Evolutionary conservation across 2,329 filamentous ascomycete genomes (phyloP), one percentile per base, ranked within the genome.

Genomic region (Immersiporthe knoxdaviesiana): DNA sequence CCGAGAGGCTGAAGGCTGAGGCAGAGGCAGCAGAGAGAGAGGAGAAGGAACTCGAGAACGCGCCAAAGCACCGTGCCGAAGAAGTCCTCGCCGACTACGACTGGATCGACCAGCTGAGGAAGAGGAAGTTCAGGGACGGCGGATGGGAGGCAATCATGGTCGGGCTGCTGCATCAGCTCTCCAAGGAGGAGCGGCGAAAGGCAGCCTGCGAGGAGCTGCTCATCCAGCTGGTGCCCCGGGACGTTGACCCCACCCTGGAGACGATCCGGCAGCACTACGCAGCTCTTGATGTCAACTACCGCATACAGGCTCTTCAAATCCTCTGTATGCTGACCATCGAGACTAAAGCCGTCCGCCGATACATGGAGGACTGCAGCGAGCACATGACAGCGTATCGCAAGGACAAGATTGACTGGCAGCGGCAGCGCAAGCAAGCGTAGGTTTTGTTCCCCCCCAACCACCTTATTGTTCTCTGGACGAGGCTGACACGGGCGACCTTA

Each of bases 301-400:
- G 95, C 18, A 88, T 95, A 52, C 87, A 90, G 72, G 91, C 91
- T 30, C 84, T 99, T 60, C 92, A 97, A 77, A 91, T 97, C 47
- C 88, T 97, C 68, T 93, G 93, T 78, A 90, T 95, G 83, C 84
- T 98, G 71, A 94, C 92, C 1, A 86, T 94, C 68, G 91, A 94
- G 75, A 97, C 96, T 0, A 94, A 93, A 77, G 90, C 92, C 2
- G 88, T 98, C 73, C 90, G 95, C 66, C 90, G 89, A 21, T 97
- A 97, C 77, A 91, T 99, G 84, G 93, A 97, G 74, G 91, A 95
- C 72, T 97, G 94, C 80, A 93, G 92, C 72, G 92, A 95, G 76
- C 92, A 93, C 66, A 97, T 98, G 94, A 99, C 96, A 1, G 89
- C 90, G 67, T 93, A 97, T 76, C 90, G 96, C 63, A 99, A 99